These are phyloP conservation scores for Synchytrium microbalum DNA, from an alignment of 371 early-diverging fungal genomes.

Conservation along the genomic window DNA sequence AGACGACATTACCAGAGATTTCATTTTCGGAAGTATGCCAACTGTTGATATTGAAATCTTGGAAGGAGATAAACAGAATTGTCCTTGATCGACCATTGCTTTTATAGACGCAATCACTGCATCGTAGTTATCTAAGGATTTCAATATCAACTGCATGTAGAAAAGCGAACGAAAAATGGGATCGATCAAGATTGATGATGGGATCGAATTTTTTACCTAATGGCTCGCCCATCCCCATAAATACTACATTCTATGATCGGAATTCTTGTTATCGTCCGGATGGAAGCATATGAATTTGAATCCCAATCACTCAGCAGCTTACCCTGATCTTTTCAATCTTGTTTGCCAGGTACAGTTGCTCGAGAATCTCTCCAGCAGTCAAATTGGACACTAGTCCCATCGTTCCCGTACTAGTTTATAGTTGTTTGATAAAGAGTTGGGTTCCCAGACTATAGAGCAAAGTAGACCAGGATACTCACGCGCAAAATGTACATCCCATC, in stretches of 20 bases:
- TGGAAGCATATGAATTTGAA: too few relatives aligned
- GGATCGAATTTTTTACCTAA: constrained; percentile 50
- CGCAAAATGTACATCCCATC: constrained; percentile 81
- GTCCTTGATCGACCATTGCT: constrained; percentile 59
- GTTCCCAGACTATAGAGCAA: too few relatives aligned
- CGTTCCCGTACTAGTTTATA: constrained; percentile 88
- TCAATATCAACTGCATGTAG: too few relatives aligned
- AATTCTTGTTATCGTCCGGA: constrained; percentile 50
- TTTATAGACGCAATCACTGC: constrained; percentile 65
- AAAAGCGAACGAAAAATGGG: too few relatives aligned
- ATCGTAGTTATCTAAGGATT: constrained; percentile 43
- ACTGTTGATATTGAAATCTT: constrained; percentile 85
- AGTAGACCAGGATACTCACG: too few relatives aligned
- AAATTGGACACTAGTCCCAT: constrained; percentile 73
- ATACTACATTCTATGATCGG: too few relatives aligned
- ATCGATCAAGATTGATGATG: too few relatives aligned
- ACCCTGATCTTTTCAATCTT: constrained; percentile 51
- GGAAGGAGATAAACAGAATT: constrained; percentile 59
- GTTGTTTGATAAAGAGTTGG: too few relatives aligned
- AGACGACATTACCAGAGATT: too few relatives aligned
- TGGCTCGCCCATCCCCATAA: constrained; percentile 89
- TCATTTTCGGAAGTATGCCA: constrained; percentile 77
- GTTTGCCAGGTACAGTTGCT: constrained; percentile 62
- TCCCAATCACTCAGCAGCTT: constrained; percentile 96
- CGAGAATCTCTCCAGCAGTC: constrained; percentile 73